A percentile compares a stretch with the other conserved stretches of the same genome.
Evolutionary conservation across 352 stramenopile species (phyloP).

Genomic region (Globisporangium viniferum): DNA sequence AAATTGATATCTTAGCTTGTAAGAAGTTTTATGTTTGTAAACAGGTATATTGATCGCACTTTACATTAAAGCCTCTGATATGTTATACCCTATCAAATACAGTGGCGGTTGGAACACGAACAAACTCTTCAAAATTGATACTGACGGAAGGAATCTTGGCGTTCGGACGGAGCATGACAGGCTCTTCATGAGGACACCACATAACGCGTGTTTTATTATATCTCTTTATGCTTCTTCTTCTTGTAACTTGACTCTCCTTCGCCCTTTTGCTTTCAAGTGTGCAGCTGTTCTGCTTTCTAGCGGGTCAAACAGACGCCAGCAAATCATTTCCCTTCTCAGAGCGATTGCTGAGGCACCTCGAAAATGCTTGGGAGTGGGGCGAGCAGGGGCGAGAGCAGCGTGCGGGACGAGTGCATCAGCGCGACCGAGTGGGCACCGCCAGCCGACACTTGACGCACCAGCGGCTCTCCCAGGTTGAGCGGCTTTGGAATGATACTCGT

Average conservation of each 20-base stretch:
- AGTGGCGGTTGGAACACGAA: not conserved
- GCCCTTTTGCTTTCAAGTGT: not conserved
- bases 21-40: not conserved
- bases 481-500: conserved; percentile 41
- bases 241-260: not conserved
- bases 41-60: not conserved
- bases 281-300: not conserved
- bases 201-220: not conserved
- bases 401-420: conserved; percentile 60
- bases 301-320: not conserved
- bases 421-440: conserved; percentile 73
- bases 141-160: not conserved
- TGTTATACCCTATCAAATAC: not conserved
- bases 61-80: not conserved
- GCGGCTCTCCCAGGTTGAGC: conserved; percentile 52
- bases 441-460: conserved; percentile 66
- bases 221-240: not conserved
- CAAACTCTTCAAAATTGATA: not conserved
- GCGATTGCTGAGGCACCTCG: conserved; percentile 21
- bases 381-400: conserved; percentile 61
- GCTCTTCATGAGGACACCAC: not conserved
- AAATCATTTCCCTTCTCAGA: conserved; percentile 9
- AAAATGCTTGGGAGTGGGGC: conserved; percentile 30
- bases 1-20: not conserved
- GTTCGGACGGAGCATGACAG: not conserved